Percentiles rank a stretch among this genome's conserved stretches.
Evolutionary conservation across 164 flowering plant genomes (phyloP).

Genomic region (Euptelea pleiosperma): DNA sequence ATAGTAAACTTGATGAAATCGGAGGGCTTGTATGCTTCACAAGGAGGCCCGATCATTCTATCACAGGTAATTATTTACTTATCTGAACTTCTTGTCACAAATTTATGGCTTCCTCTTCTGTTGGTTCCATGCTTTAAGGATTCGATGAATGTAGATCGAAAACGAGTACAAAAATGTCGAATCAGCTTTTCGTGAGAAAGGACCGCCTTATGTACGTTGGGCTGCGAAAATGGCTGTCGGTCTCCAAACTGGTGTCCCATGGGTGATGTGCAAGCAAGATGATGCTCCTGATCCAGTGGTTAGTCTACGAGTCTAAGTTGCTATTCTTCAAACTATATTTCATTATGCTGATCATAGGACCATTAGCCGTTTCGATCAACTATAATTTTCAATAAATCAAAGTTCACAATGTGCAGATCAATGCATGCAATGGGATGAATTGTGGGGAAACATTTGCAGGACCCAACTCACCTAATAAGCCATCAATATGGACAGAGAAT

Average conservation of each 20-base stretch:
- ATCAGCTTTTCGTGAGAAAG: constrained; percentile 40
- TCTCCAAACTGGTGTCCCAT: constrained; percentile 75
- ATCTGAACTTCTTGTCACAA: too few species aligned
- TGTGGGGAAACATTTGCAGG: constrained; percentile 87
- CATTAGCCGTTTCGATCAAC: too few species aligned
- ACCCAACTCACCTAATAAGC: constrained; percentile 85
- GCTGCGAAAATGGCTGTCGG: constrained; percentile 79
- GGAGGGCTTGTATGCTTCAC: constrained; percentile 71
- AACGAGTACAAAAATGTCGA: constrained; percentile 69
- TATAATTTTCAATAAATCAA: background rate
- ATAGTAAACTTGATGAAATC: constrained; percentile 78
- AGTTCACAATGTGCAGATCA: constrained; percentile 51
- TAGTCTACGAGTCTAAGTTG: constrained; percentile 10
- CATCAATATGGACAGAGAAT: constrained; percentile 91
- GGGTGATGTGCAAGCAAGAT: constrained; percentile 89
- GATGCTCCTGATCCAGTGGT: constrained; percentile 97
- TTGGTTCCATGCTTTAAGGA: background rate
- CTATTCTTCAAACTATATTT: too few species aligned
- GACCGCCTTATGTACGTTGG: constrained; percentile 67
- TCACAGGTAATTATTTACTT: constrained; percentile 63
- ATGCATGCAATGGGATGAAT: constrained; percentile 79
- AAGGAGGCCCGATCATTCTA: constrained; percentile 93
- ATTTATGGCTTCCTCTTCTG: too few species aligned
- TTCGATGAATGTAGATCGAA: constrained; percentile 51
- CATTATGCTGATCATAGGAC: too few species aligned